A percentile compares a stretch with the other conserved stretches of the same genome.
phyloP scores from a whole-genome alignment of 2,329 filamentous ascomycete genomes.

The Chaetomium globosum region DNA sequence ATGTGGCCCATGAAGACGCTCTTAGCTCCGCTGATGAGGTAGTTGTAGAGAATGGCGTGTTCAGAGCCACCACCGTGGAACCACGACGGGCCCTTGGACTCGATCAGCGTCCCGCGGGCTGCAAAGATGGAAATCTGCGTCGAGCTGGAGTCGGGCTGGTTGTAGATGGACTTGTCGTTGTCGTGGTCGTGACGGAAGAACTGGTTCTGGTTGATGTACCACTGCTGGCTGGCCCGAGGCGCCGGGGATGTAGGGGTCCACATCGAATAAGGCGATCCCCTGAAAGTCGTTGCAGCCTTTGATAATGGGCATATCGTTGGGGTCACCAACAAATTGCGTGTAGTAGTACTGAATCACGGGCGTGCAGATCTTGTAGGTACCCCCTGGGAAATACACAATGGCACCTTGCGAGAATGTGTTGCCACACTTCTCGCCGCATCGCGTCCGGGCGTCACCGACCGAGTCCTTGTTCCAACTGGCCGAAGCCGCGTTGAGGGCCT shows the following conservation, averaged over 20 bases:
- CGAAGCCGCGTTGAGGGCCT: conserved; percentile 42
- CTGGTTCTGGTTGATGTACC: conserved; percentile 39
- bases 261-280: conserved; percentile 52
- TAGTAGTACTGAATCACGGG: conserved; percentile 71
- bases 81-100: conserved; percentile 55
- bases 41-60: conserved; percentile 68
- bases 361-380: conserved; percentile 66
- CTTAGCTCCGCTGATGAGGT: conserved; percentile 61
- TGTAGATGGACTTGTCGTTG: conserved; percentile 33
- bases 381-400: conserved; percentile 70
- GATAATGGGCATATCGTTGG: conserved; percentile 57
- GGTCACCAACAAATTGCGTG: conserved; percentile 70
- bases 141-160: conserved; percentile 10
- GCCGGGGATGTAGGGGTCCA: conserved; percentile 46
- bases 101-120: conserved; percentile 47
- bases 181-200: conserved; percentile 55
- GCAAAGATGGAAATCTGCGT: conserved; percentile 42
- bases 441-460: conserved; percentile 42
- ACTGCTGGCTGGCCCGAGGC: neutral
- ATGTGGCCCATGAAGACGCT: conserved; percentile 66
- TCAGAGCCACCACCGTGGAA: conserved; percentile 65
- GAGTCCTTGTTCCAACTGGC: conserved; percentile 20
- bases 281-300: conserved; percentile 55
- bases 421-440: conserved; percentile 64
- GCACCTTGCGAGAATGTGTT: conserved; percentile 56